Conservation (phyloP, 2,329 filamentous ascomycete genomes). For the Aureobasidium sp. region DNA sequence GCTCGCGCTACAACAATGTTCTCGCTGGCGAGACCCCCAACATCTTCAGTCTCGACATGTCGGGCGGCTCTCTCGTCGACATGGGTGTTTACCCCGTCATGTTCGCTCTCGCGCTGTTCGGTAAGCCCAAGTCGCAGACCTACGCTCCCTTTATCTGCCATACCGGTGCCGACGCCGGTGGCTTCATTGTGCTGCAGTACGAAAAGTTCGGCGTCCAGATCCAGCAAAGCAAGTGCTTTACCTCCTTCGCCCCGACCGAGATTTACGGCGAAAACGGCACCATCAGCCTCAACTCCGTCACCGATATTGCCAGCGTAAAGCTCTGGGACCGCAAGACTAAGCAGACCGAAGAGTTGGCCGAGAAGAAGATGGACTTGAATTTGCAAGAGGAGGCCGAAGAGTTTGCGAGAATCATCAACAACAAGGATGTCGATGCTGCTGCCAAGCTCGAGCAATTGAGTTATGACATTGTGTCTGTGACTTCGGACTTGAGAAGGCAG, state of each 20-base stretch:
- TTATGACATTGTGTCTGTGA: slow-evolving; percentile 36
- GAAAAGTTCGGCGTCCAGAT: slow-evolving; percentile 38
- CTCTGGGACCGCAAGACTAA: slow-evolving; percentile 40
- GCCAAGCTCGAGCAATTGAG: slow-evolving; percentile 36
- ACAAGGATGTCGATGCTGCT: slow-evolving; percentile 33
- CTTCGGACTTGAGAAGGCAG: slow-evolving; percentile 38
- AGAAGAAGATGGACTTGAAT: slow-evolving; percentile 37
- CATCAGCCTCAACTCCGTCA: slow-evolving; percentile 37
- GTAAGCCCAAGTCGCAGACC: slow-evolving; percentile 33
- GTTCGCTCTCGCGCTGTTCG: slow-evolving; percentile 43
- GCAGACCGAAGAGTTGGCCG: slow-evolving; percentile 34
- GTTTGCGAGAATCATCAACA: slow-evolving; percentile 38
- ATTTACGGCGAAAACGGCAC: slow-evolving; percentile 44
- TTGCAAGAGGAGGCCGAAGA: slow-evolving; percentile 42
- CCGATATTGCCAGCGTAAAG: slow-evolving; percentile 38
- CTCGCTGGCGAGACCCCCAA: slow-evolving; percentile 41
- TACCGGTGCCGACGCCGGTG: slow-evolving; percentile 43
- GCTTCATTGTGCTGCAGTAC: slow-evolving; percentile 39
- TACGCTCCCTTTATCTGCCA: slow-evolving; percentile 39
- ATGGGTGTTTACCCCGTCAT: slow-evolving; percentile 44
- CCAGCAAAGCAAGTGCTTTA: slow-evolving; percentile 40
- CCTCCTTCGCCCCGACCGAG: slow-evolving; percentile 39
- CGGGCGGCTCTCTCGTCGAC: slow-evolving; percentile 42
- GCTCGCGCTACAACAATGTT: slow-evolving; percentile 41
- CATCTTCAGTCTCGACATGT: slow-evolving; percentile 43